phyloP scores from a whole-genome alignment of 2,329 filamentous ascomycete genomes.

The Monosporascus sp. region DNA sequence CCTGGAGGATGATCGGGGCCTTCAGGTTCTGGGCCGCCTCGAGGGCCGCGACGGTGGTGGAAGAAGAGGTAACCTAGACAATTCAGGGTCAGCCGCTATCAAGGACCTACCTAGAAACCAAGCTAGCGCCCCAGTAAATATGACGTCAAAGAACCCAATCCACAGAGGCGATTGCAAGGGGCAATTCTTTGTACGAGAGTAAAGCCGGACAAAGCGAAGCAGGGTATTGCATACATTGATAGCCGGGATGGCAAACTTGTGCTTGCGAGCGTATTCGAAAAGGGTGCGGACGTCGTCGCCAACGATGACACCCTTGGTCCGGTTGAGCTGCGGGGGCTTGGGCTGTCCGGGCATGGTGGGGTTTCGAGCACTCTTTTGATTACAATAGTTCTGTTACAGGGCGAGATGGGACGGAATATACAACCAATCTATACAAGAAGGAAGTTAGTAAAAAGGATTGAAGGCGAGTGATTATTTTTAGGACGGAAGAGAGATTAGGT shows the following conservation, averaged over 20 bases:
- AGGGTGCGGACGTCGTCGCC: not conserved
- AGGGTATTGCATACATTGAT: constrained; percentile 55
- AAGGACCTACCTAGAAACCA: too few species aligned
- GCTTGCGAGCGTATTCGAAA: constrained; percentile 85
- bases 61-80: constrained; percentile 69
- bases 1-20: constrained; percentile 87
- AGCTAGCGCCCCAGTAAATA: too few species aligned
- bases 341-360: not conserved
- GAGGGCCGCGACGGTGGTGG: constrained; percentile 77
- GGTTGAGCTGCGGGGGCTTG: not conserved
- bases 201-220: too few species aligned
- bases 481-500: not conserved
- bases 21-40: constrained; percentile 93
- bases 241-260: constrained; percentile 84
- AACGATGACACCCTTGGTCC: not conserved
- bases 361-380: not conserved
- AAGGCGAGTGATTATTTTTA: not conserved
- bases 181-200: too few species aligned
- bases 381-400: not conserved
- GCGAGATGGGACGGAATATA: not conserved
- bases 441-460: not conserved
- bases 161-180: too few species aligned
- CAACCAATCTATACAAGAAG: not conserved
- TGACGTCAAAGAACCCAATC: too few species aligned
- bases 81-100: too few species aligned